A percentile compares a stretch with the other conserved stretches of the same genome.
Evolutionary conservation across 495 filamentous ascomycete genomes (phyloP).

Genomic region (Lophium mytilinum): DNA sequence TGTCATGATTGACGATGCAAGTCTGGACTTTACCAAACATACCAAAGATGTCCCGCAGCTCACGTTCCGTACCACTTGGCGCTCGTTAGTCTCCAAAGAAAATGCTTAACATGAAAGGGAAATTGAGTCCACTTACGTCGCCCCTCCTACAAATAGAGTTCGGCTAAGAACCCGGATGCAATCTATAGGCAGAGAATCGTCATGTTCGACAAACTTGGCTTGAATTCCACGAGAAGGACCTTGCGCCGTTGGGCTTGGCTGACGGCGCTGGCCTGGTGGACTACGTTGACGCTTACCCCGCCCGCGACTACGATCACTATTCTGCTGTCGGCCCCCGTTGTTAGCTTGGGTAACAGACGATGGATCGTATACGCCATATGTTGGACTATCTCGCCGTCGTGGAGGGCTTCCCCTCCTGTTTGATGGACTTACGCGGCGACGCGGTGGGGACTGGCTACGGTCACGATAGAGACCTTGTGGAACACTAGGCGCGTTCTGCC

Average conservation of each 20-base stretch:
- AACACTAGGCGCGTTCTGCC: background rate
- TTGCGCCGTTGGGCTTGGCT: constrained; percentile 39
- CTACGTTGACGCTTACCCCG: constrained; percentile 62
- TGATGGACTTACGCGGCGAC: constrained; percentile 16
- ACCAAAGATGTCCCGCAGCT: constrained; percentile 68
- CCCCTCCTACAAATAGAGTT: constrained; percentile 93
- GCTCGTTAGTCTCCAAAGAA: background rate
- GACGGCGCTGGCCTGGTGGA: constrained; percentile 51
- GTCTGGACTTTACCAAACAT: constrained; percentile 84
- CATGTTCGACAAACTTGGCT: constrained; percentile 75
- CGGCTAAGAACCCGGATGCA: constrained; percentile 90
- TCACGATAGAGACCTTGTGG: constrained; percentile 14
- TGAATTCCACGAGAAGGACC: constrained; percentile 37
- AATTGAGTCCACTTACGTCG: constrained; percentile 29
- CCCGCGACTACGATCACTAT: constrained; percentile 22
- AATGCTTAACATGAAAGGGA: constrained; percentile 4
- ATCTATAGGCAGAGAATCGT: constrained; percentile 59
- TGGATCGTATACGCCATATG: constrained; percentile 50
- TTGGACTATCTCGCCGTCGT: constrained; percentile 49
- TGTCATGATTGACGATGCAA: constrained; percentile 95
- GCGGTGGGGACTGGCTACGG: constrained; percentile 32
- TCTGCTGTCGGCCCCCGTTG: background rate
- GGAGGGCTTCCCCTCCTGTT: constrained; percentile 27
- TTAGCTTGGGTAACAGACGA: constrained; percentile 20
- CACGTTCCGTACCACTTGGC: constrained; percentile 56